Evolutionary conservation across 139 green algal genomes (phyloP), one percentile per base, ranked within the genome.

Genomic region (Chlamydomonas asymmetrica): DNA sequence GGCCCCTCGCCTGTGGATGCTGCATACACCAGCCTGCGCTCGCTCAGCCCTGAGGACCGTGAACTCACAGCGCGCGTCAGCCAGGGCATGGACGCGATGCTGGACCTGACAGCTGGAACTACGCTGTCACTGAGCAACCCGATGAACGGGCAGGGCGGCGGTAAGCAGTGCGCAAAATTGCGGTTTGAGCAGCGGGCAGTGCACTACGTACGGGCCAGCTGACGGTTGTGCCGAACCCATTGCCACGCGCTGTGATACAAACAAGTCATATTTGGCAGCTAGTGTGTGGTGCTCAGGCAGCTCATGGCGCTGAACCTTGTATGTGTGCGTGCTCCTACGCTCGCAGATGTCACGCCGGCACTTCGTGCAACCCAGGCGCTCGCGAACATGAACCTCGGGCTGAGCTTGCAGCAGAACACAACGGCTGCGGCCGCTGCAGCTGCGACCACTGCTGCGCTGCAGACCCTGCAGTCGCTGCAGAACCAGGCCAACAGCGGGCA

Each of bases 11-110:
- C 40, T 40, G 67, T 76, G 16, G 70, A 76, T 57, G 54, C 50
- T 29, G 59, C 76, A 20, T 85, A 76, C 70, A 50, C 23, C 35
- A 71, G 76, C 71, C 71, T 86, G 66, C 71, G 81, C 31, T 78
- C 75, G 5, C 60, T 86, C 13, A n/a, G n/a, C n/a, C 72, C 64
- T 25, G 81, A 86, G 60, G 81, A 86, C 29, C 60, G 81, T 7
- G 64, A 82, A 34, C 25, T 81, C 3, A 41, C 50, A 10, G 43
- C 70, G 52, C 74, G 78, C n/a, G 74, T 74, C 52, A 45, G 76
- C 41, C 56, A 52, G 29, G 35, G 63, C 74, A 49, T 66, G 39
- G 64, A 80, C 31, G 40, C 75, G 65, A n/a, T n/a, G n/a, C n/a
- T n/a, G n/a, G n/a, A n/a, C n/a, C n/a, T n/a, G n/a, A n/a, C n/a